A percentile compares a stretch with the other conserved stretches of the same genome.
phyloP scores from a whole-genome alignment of 345 rosid species.

The Hypericum androsaemum region DNA sequence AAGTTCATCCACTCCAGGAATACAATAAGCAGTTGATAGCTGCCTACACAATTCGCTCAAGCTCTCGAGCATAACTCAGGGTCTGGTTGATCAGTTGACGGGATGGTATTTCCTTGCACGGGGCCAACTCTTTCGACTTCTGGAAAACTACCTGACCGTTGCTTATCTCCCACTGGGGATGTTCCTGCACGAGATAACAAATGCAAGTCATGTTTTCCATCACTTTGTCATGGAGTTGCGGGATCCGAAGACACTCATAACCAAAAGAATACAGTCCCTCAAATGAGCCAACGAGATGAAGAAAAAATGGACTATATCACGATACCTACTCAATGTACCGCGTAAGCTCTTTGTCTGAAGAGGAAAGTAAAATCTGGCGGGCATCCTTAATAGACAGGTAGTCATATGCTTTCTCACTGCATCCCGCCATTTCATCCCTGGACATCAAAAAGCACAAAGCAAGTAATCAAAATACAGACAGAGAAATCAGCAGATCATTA shows the following conservation, averaged over 20 bases:
- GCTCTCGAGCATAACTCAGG: constrained; percentile 89
- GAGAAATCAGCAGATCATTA: no score
- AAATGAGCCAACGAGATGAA: neutral
- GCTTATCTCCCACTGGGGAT: constrained; percentile 86
- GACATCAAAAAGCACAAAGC: neutral
- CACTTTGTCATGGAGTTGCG: no score
- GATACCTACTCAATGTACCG: constrained; percentile 68
- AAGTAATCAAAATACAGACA: constrained; percentile 2
- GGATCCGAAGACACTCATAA: no score
- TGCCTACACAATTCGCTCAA: constrained; percentile 84
- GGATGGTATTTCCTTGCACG: constrained; percentile 94
- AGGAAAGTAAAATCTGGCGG: constrained; percentile 56
- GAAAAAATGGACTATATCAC: neutral
- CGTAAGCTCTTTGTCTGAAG: constrained; percentile 63
- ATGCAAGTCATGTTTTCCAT: neutral
- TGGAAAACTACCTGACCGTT: constrained; percentile 67
- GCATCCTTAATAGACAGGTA: constrained; percentile 67
- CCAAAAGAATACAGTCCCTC: no score
- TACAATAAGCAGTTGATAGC: no score
- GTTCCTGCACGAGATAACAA: constrained; percentile 56
- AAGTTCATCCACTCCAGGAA: no score
- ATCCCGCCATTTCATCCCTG: constrained; percentile 97
- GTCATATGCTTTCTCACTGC: constrained; percentile 98
- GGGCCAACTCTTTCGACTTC: constrained; percentile 76
- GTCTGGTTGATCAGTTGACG: constrained; percentile 95